Percentiles rank a stretch among this genome's conserved stretches.
These are phyloP conservation scores for Saturnispora saitoi DNA, from an alignment of 805 yeast genomes.

Conservation along the genomic window DNA sequence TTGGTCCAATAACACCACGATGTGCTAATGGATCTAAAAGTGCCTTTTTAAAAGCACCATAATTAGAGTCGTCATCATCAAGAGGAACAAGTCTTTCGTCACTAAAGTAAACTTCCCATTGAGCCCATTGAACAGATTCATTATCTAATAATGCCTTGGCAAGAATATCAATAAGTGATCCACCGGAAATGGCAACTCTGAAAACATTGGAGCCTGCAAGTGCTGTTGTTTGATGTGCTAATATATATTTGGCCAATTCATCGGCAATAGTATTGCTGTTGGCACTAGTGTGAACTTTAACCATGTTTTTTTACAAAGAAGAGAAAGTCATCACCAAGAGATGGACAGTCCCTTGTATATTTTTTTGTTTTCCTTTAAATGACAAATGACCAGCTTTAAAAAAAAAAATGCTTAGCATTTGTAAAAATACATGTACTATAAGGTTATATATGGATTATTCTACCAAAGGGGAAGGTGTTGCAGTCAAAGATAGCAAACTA, in stretches of 20 bases:
- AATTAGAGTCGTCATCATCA: slow-evolving; percentile 77
- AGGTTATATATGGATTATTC: neutral
- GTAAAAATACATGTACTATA: no score
- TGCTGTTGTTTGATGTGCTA: slow-evolving; percentile 54
- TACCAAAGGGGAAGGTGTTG: neutral
- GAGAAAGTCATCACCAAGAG: neutral
- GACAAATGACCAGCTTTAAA: no score
- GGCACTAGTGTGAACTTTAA: slow-evolving; percentile 39
- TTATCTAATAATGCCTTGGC: slow-evolving; percentile 60
- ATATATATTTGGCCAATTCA: slow-evolving; percentile 53
- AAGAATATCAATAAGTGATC: slow-evolving; percentile 73
- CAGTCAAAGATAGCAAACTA: neutral
- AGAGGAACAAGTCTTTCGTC: slow-evolving; percentile 88
- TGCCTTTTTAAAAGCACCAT: slow-evolving; percentile 61
- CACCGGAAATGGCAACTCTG: slow-evolving; percentile 82
- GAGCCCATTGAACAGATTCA: slow-evolving; percentile 46
- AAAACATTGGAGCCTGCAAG: slow-evolving; percentile 40
- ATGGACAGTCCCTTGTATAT: neutral
- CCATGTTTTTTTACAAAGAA: slow-evolving; percentile 12
- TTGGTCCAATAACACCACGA: slow-evolving; percentile 41
- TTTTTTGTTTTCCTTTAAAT: no score
- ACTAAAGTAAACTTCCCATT: slow-evolving; percentile 78
- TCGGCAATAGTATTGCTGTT: slow-evolving; percentile 44
- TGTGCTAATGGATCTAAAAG: slow-evolving; percentile 44
- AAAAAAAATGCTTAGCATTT: no score